Evolutionary conservation across 345 rosid species (phyloP).

Genomic region (Hibiscus trionum): DNA sequence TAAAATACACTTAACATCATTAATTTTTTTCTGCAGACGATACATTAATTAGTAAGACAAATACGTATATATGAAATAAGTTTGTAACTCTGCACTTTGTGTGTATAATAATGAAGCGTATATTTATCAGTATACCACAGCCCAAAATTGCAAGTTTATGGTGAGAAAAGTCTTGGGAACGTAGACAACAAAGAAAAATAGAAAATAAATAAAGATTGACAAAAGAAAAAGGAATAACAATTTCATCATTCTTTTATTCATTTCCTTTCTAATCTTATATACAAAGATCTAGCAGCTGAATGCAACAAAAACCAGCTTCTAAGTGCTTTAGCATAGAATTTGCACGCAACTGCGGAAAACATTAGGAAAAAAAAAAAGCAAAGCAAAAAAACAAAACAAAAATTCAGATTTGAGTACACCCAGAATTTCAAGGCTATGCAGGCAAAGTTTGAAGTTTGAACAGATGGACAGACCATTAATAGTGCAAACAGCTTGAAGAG

Average conservation of each 20-base stretch:
- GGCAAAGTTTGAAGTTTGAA: not conserved
- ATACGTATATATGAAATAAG: too few relatives aligned
- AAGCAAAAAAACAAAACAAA: not conserved
- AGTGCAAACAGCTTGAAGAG: constrained; percentile 6
- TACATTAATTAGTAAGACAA: too few relatives aligned
- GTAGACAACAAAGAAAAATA: too few relatives aligned
- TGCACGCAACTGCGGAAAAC: not conserved
- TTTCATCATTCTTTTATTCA: not conserved
- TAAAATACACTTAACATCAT: too few relatives aligned
- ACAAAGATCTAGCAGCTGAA: constrained; percentile 23
- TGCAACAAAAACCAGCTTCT: constrained; percentile 14
- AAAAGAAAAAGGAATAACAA: not conserved
- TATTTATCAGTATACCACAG: too few relatives aligned
- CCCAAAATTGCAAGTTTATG: too few relatives aligned
- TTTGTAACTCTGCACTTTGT: too few relatives aligned
- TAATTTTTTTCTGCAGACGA: too few relatives aligned
- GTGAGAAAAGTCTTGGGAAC: too few relatives aligned
- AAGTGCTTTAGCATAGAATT: not conserved
- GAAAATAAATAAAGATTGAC: not conserved
- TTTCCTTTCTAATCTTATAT: constrained; percentile 38
- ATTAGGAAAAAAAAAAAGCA: not conserved
- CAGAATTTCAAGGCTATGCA: not conserved
- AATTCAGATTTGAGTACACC: not conserved
- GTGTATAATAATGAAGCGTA: too few relatives aligned
- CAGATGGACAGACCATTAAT: not conserved